Evolutionary conservation across 306 rosid species (phyloP).

Genomic region (Dicorynia guianensis): DNA sequence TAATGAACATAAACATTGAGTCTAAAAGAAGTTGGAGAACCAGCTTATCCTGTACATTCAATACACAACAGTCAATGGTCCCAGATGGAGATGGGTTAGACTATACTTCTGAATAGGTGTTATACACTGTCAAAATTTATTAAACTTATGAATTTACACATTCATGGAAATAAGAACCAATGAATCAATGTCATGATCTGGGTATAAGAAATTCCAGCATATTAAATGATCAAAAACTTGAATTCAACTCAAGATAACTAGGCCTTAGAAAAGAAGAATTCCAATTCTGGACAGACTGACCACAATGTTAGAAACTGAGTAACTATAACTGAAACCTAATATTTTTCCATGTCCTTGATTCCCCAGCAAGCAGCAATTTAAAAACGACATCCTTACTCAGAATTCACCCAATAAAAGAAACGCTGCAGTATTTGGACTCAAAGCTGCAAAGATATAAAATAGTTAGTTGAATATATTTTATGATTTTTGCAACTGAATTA

Average conservation of each 20-base stretch:
- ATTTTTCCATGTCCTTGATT: slow-evolving; percentile 14
- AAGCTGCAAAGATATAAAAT: slow-evolving; percentile 1
- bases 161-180: background rate
- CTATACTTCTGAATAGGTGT: background rate
- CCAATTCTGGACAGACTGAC: background rate
- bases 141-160: background rate
- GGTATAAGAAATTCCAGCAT: background rate
- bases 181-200: background rate
- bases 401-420: slow-evolving; percentile 15
- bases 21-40: background rate
- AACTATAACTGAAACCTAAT: slow-evolving; percentile 5
- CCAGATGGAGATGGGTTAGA: background rate
- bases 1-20: background rate
- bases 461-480: background rate
- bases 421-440: background rate
- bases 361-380: background rate
- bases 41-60: background rate
- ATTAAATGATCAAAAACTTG: background rate
- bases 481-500: background rate
- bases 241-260: slow-evolving; percentile 2
- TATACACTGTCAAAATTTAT: background rate
- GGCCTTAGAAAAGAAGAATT: slow-evolving; percentile 6
- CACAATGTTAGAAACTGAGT: slow-evolving; percentile 1
- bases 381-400: background rate
- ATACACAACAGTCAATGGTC: background rate